Base-by-base conservation (phyloP, 176 grass and related monocot species). In the Triticum urartu region DNA sequence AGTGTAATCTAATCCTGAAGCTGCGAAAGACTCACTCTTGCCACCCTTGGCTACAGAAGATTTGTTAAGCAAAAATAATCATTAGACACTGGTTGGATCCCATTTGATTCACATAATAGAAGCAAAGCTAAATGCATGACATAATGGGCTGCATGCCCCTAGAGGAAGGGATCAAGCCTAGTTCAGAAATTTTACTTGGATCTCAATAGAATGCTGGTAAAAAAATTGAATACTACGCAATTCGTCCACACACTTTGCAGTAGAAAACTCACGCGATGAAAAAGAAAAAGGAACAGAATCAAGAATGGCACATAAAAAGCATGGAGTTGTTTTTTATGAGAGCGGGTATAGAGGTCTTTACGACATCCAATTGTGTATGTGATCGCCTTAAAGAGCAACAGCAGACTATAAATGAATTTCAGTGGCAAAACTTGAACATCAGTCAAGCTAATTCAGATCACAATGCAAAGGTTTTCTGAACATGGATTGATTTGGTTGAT, bases 1-100 rank as follows among this genome's bases (percentile, higher is more conserved):
- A 13, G 87, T 73, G 86, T 95, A 95, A 87, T 86, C 47, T 80
- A 95, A 81, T 75, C 72, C 73, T 72, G 88, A 67, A 80, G 65
- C 83, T 56, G 88, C 83, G 80, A 88, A n/a, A 78, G 90, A 18
- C 76, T 86, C 92, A 10, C 63, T 88, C 63, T 50, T 38, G 62
- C 79, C 80, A 77, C 81, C 90, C 90, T 95, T 98, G 45, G 86
- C 63, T 67, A 34, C 81, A 74, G 93, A 94, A 86, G 91, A 84
- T 91, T 92, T 39, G 80, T 81, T 68, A 80, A 87, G 13, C 24
- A 73, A 82, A 88, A 79, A 15, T 26, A n/a, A 63, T 10, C 33
- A 35, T 81, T 33, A 89, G 40, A 79, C 20, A 1, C 22, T 33
- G n/a, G 24, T 47, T 79, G 68, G 39, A 56, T 78, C 79, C 32